Base-by-base conservation (phyloP, 139 green algal genomes). In the Diplosphaera chodatii region DNA sequence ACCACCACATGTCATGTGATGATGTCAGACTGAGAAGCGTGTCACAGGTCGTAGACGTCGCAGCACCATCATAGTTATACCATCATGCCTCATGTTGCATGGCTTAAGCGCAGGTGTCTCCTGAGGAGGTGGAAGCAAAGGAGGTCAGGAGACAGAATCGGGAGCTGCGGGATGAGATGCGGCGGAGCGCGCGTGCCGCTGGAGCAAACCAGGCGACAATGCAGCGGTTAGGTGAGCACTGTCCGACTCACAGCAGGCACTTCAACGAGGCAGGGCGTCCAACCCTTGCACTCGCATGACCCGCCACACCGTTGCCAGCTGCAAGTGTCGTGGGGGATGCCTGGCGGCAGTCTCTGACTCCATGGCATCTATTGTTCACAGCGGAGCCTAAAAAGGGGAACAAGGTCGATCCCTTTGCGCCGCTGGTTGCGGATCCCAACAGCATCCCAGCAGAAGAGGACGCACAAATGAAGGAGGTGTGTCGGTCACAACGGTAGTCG, bases 351-450 rank as follows among this genome's bases (percentile, higher is more conserved):
- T 64, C 22, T 64, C 4, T 28, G 10, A 30, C n/a, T 48, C 30
- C 32, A 29, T 59, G n/a, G 22, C 5, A 10, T 6, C 23, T 27
- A 21, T 16, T n/a, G 8, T 66, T 18, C 33, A 62, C 74, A 74
- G 74, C 40, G 10, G n/a, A 64, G 27, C n/a, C n/a, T 0, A 78
- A 72, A 40, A 71, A 78, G 29, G 67, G 67, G 10, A 68, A 68
- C 25, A 78, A 72, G 41, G 20, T 72, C n/a, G 68, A 78, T n/a
- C 29, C 33, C 20, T 41, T 27, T 10, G 27, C 59, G 68, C 70
- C 74, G 5, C 30, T 30, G 32, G 74, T 74, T 8, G 32, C 40
- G 23, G 64, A 79, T 34, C 74, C 74, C 21, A 65, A 32, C 59
- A 32, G 1, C 18, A 62, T n/a, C 4, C 69, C 30, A 15, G 40